Base-by-base conservation (phyloP, 1,139 yeast species). In the Pichia sp. region DNA sequence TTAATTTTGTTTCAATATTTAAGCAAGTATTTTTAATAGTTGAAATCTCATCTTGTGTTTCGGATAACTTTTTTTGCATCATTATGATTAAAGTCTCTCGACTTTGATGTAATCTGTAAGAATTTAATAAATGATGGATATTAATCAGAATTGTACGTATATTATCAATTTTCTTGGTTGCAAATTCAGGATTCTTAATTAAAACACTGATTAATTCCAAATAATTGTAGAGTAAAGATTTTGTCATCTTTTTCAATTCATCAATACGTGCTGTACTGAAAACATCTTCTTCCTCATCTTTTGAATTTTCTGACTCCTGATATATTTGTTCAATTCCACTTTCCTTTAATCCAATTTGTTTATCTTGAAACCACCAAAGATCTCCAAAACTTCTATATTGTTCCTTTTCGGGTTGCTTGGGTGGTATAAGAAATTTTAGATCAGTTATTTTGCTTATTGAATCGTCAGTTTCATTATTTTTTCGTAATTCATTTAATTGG, bases 21-120 rank as follows among this genome's bases (percentile, higher is more conserved):
- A 55, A 52, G 51, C 59, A 73, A 53, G 74, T 75, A 18, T 58
- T 59, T 33, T 76, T 75, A 16, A 80, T 78, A 39, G 64, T 61
- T 6, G 63, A 65, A 9, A 79, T 77, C 51, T 77, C 80, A 16
- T 62, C 64, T 45, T 65, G 62, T 55, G 78, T 77, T 30, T 67
- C 60, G 31, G 70, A 72, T 41, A 80, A 75, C 58, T 77, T 77
- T 47, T 74, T 73, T 56, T 73, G 74, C 55, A 79, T 67, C 50
- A 75, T 68, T 73, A 79, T 71, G 34, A 80, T 80, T 60, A 80
- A 67, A 54, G 79, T 76, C 57, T 80, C 84, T 53, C 84, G 65
- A n/a, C 81, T 77, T 60, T 80, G 84, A 62, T 80, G 84, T 5
- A 82, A 76, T 56, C 84, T 68, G 60, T 80, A 80, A 9, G 81